Percentiles rank a stretch among this genome's conserved stretches.
These are phyloP conservation scores for Candida silvatica DNA, from an alignment of 805 yeast genomes.

Conservation along the genomic window DNA sequence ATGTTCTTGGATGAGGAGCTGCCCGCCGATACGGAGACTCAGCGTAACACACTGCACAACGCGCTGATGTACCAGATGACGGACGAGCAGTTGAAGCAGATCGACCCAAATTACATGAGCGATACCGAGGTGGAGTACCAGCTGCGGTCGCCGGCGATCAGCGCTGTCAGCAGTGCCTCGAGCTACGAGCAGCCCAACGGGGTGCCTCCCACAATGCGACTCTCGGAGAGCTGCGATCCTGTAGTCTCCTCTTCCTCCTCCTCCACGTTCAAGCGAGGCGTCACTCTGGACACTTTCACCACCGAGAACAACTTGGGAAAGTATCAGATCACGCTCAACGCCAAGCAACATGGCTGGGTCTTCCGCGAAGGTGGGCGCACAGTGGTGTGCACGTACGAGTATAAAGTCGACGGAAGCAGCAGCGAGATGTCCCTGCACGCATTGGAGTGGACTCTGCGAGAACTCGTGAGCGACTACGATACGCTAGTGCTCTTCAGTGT, in stretches of 20 bases:
- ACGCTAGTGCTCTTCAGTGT: constrained; percentile 36
- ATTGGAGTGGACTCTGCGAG: constrained; percentile 35
- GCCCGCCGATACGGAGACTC: constrained; percentile 19
- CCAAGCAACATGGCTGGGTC: constrained; percentile 28
- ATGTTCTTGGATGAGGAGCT: constrained; percentile 12
- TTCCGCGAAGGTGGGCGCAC: constrained; percentile 29
- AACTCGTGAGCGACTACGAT: constrained; percentile 36
- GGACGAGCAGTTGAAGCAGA: constrained; percentile 9
- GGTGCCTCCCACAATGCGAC: background rate
- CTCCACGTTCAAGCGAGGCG: constrained; percentile 21
- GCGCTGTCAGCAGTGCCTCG: background rate
- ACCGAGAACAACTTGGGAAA: constrained; percentile 21
- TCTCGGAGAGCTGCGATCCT: too few species aligned
- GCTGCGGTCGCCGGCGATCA: constrained; percentile 10
- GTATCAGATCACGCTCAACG: constrained; percentile 28
- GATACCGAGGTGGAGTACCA: constrained; percentile 9
- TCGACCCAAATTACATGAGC: constrained; percentile 4
- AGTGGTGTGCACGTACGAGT: constrained; percentile 34
- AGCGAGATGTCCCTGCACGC: constrained; percentile 34
- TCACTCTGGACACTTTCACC: constrained; percentile 34
- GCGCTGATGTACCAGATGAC: constrained; percentile 20
- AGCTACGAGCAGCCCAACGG: too few species aligned
- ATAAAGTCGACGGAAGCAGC: constrained; percentile 14
- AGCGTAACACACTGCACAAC: constrained; percentile 21
- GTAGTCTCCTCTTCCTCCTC: background rate